Conservation (phyloP, 2,329 filamentous ascomycete genomes). For the Calonectria hawksworthii region DNA sequence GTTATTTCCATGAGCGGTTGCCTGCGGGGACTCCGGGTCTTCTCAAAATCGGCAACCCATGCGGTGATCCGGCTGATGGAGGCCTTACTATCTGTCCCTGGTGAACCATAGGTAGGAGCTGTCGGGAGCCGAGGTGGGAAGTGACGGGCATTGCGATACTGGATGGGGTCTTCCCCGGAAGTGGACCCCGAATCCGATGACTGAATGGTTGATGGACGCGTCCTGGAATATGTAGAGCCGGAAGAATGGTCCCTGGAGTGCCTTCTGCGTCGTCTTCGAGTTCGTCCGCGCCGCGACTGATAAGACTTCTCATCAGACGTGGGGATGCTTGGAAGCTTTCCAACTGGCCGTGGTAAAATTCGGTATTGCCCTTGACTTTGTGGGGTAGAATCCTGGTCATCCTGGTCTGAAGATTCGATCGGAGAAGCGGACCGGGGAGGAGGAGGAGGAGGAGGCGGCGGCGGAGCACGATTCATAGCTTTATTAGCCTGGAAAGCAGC, state of each 20-base stretch:
- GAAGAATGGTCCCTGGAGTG: conserved; percentile 24
- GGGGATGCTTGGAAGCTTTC: conserved; percentile 2
- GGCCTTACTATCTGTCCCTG: conserved; percentile 43
- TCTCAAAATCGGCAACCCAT: conserved; percentile 52
- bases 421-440: conserved; percentile 7
- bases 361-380: background rate
- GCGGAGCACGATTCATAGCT: conserved; percentile 13
- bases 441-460: conserved; percentile 12
- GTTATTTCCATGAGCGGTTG: conserved; percentile 24
- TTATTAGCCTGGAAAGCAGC: conserved; percentile 22
- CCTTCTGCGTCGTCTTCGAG: background rate
- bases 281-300: conserved; percentile 10
- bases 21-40: conserved; percentile 41
- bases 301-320: conserved; percentile 19
- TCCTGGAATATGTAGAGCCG: conserved; percentile 42
- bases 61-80: conserved; percentile 50
- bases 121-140: conserved; percentile 52
- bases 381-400: background rate
- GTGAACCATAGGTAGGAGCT: conserved; percentile 35
- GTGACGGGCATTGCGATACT: conserved; percentile 47
- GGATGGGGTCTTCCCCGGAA: conserved; percentile 47
- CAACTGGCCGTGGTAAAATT: background rate
- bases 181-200: conserved; percentile 40
- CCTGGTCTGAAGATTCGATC: conserved; percentile 1
- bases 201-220: conserved; percentile 37